phyloP scores from a whole-genome alignment of 192 early-diverging fungal genomes.

The Pilaira anomala region DNA sequence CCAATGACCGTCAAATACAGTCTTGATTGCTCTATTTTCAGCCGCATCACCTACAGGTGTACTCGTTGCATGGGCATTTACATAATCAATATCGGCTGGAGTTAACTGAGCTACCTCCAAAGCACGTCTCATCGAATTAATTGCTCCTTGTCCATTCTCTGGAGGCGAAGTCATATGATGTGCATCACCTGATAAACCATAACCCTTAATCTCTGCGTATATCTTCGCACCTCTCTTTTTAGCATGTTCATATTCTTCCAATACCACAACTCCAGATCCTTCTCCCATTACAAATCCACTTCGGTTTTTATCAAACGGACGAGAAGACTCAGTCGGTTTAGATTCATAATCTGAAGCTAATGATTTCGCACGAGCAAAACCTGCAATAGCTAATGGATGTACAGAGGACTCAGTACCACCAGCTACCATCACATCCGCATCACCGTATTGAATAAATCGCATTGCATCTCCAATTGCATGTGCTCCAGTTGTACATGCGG shows the following conservation, averaged over 20 bases:
- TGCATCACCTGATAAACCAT: constrained; percentile 89
- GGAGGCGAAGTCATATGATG: constrained; percentile 95
- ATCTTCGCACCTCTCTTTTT: constrained; percentile 78
- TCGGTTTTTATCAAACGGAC: constrained; percentile 86
- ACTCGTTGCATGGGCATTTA: constrained; percentile 95
- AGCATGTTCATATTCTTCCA: constrained; percentile 91
- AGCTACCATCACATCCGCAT: constrained; percentile 94
- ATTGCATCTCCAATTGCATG: constrained; percentile 93
- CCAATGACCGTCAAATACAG: constrained; percentile 61
- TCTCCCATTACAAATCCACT: constrained; percentile 95
- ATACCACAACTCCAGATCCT: constrained; percentile 81
- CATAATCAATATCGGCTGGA: constrained; percentile 70
- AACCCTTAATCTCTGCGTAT: constrained; percentile 87
- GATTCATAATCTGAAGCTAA: constrained; percentile 82
- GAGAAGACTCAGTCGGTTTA: constrained; percentile 69
- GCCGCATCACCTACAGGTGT: constrained; percentile 79
- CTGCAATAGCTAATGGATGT: constrained; percentile 82
- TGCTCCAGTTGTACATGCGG: constrained; percentile 95
- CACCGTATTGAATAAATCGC: constrained; percentile 88
- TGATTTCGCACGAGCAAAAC: constrained; percentile 84
- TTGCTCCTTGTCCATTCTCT: constrained; percentile 78
- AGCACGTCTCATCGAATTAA: constrained; percentile 82
- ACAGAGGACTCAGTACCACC: constrained; percentile 87
- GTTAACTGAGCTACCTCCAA: constrained; percentile 58
- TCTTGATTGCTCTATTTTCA: constrained; percentile 82